Evolutionary conservation across 176 grass and related monocot species (phyloP), one percentile per base, ranked within the genome.

Genomic region (Aegilops sharonensis): DNA sequence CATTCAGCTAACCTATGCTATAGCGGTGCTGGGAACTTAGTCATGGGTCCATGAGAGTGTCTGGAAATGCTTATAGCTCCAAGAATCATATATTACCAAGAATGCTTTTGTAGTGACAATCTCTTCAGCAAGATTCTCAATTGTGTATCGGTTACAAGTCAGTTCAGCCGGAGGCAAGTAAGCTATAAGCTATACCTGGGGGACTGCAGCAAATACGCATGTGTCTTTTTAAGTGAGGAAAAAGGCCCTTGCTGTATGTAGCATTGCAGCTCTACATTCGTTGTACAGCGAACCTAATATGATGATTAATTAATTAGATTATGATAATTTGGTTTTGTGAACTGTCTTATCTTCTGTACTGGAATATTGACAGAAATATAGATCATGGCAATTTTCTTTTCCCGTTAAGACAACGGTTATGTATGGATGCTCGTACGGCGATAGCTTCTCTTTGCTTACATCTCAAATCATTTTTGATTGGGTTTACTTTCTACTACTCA

Each of bases 1-100:
- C 85, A 90, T 82, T 98, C 95, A 89, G 73, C 93, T 52, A 95
- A 84, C 90, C 68, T 96, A 87, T 99, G 93, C 81, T 99, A 99
- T 73, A 90, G 90, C 64, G 85, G 87, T 89, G 75, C 97, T 8
- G 94, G 94, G 77, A 99, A 96, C 83, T 89, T 97, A 82, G 87
- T 99, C 68, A 79, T 94, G 92, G 95, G 93, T 61, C 93, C 95
- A 52, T 98, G 88, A 91, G 31, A 9, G 5, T 71, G 57, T 73
- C 67, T 34, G 8, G 52, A 64, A 36, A 72, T 65, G 71, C 70
- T 78, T 82, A 72, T 77, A 85, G 64, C 82, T 72, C 63, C 77
- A 59, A 72, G 71, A 85, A 85, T 78, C 82, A 65, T 81, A 85
- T 88, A 85, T 66, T 64, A 72, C 63, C 7, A 68, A 25, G 13